A percentile compares a stretch with the other conserved stretches of the same genome.
Conservation (phyloP, 139 green algal genomes). For the Nannochloris sp. region DNA sequence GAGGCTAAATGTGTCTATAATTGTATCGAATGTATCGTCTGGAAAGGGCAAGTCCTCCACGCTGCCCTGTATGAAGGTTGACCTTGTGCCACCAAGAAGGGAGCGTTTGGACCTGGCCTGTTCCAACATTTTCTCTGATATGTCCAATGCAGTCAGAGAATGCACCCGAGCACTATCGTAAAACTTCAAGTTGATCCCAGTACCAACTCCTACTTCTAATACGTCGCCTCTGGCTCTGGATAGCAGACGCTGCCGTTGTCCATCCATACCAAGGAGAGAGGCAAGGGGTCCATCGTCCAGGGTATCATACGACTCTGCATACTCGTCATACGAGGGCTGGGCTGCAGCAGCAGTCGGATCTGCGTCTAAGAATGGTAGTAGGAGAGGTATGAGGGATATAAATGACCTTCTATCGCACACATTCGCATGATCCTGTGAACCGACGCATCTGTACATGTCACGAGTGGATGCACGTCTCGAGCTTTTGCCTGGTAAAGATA, state of each 20-base stretch:
- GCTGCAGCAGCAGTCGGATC: too few species aligned
- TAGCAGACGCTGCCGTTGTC: constrained; percentile 37
- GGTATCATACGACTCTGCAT: constrained; percentile 40
- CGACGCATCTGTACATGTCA: neutral
- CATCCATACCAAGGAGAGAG: constrained; percentile 40
- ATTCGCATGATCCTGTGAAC: too few species aligned
- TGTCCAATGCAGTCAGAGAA: constrained; percentile 46
- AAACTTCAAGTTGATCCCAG: constrained; percentile 57
- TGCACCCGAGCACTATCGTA: constrained; percentile 31
- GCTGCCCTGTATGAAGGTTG: constrained; percentile 1
- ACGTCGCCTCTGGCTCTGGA: constrained; percentile 39
- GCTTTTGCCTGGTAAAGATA: too few species aligned
- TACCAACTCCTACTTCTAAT: constrained; percentile 62
- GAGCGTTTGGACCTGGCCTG: constrained; percentile 13
- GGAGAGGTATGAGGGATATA: neutral
- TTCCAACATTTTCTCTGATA: constrained; percentile 47
- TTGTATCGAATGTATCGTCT: constrained; percentile 41
- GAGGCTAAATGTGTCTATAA: constrained; percentile 70
- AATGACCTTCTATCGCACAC: too few species aligned
- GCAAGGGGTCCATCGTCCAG: constrained; percentile 46
- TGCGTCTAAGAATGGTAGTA: constrained; percentile 1
- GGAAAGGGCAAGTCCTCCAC: constrained; percentile 9
- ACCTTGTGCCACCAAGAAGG: neutral
- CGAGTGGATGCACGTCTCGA: too few species aligned
- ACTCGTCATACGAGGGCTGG: constrained; percentile 7